Conservation (phyloP, 805 yeast species). For the Candida adriatica region DNA sequence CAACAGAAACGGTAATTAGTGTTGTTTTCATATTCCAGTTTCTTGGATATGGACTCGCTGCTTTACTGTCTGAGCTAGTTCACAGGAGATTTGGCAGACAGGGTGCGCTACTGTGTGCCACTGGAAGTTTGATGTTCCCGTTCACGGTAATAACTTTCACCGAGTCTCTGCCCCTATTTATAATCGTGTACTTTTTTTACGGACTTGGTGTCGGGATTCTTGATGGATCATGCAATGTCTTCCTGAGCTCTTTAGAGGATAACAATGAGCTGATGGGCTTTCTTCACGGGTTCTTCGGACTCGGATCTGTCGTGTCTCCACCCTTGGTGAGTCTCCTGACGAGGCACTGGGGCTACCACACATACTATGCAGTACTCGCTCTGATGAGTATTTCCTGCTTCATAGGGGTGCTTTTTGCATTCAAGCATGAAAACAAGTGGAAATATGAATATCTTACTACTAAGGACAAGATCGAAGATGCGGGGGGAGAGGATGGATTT, state of each 20-base stretch:
- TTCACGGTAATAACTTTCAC: constrained; percentile 31
- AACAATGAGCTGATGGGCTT: constrained; percentile 54
- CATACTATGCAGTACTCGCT: constrained; percentile 6
- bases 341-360: constrained; percentile 20
- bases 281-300: constrained; percentile 64
- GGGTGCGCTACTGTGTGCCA: constrained; percentile 36
- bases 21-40: constrained; percentile 45
- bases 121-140: constrained; percentile 28
- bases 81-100: constrained; percentile 41
- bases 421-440: constrained; percentile 34
- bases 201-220: constrained; percentile 54
- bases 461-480: constrained; percentile 15
- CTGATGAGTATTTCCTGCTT: constrained; percentile 18
- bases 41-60: constrained; percentile 48
- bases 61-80: constrained; percentile 37
- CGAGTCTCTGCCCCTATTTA: constrained; percentile 34
- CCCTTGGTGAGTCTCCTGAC: constrained; percentile 45
- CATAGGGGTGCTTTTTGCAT: constrained; percentile 33
- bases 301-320: constrained; percentile 68
- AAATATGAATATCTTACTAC: constrained; percentile 24
- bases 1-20: constrained; percentile 43
- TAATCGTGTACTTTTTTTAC: constrained; percentile 30
- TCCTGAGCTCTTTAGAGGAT: constrained; percentile 38
- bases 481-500: constrained; percentile 12
- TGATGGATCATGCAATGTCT: constrained; percentile 50